phyloP scores from a whole-genome alignment of 257 asterid species.

The Solanum appendiculatum region DNA sequence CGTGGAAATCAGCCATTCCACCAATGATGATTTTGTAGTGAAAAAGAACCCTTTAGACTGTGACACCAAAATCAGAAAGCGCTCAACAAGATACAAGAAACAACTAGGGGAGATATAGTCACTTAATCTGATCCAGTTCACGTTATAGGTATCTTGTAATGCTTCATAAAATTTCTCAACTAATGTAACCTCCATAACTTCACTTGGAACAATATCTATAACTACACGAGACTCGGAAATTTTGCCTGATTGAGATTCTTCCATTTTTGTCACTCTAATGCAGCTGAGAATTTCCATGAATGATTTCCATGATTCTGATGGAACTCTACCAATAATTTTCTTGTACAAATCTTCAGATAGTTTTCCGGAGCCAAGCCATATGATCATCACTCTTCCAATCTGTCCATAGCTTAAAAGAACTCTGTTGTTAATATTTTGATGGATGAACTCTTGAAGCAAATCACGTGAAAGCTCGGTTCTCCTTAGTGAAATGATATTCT shows the following conservation, averaged over 20 bases:
- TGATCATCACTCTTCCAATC: constrained; percentile 33
- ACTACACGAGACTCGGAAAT: neutral
- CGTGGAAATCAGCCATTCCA: constrained; percentile 26
- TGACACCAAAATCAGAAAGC: constrained; percentile 32
- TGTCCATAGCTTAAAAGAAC: constrained; percentile 20
- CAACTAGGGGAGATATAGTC: constrained; percentile 46
- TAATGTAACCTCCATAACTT: neutral
- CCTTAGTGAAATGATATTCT: constrained; percentile 27
- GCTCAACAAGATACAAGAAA: constrained; percentile 53
- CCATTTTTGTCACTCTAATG: neutral
- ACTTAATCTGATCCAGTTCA: constrained; percentile 9
- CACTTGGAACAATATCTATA: neutral
- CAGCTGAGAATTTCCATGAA: constrained; percentile 16
- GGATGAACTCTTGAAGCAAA: constrained; percentile 27
- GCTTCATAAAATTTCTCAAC: constrained; percentile 14
- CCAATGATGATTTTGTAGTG: constrained; percentile 34
- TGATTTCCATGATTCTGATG: constrained; percentile 22
- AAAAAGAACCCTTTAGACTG: constrained; percentile 21
- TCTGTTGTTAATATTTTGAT: neutral
- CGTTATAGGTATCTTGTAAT: constrained; percentile 21
- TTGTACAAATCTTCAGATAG: constrained; percentile 4
- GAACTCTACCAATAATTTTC: constrained; percentile 5
- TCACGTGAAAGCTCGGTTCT: constrained; percentile 19
- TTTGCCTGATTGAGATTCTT: neutral
- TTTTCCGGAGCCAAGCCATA: constrained; percentile 31